Base-by-base conservation (phyloP, 2,329 filamentous ascomycete species). In the Lasiodiplodia hormozganensis region DNA sequence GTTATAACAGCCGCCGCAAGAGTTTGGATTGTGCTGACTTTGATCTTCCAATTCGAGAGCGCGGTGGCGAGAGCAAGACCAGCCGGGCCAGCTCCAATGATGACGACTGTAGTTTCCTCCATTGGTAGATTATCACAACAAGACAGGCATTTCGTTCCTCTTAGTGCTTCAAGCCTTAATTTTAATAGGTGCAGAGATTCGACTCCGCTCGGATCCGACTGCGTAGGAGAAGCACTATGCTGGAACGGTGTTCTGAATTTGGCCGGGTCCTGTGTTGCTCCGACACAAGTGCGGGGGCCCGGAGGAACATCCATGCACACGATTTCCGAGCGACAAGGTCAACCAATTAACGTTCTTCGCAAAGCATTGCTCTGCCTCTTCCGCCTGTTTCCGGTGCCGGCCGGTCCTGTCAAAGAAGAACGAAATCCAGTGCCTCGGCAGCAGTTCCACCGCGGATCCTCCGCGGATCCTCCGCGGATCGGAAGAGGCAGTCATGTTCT, bases 21-120 rank as follows among this genome's bases (percentile, higher is more conserved):
- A 16, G 12, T 25, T 16, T 31, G 7, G 25, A 31, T 54, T 18
- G 23, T n/a, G 12, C 51, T 28, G 21, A 53, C 51, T 28, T 53
- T 53, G 51, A 53, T 16, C 2, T 16, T 28, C 51, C 23, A 28
- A 53, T 28, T n/a, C 2, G 51, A 53, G 12, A 52, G 49, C 21
- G 49, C 49, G 11, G 21, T 28, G 3, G 85, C 85, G 36, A 88
- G 74, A 1, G 84, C 79, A 7, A 84, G 85, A 2, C 86, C 86
- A 0, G 86, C 85, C 7, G 86, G 86, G 0, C 86, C 86, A 38
- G 84, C 79, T 16, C 85, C 83, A 25, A 86, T 74, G 64, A 86
- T 83, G 47, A 87, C 74, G 53, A 84, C 78, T 68, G 86, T 82
- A 0, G 82, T 84, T 66, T 81, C 74, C 36, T 82, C 67, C 51